Percentiles rank a stretch among this genome's conserved stretches.
Evolutionary conservation across 768 basidiomycete species (phyloP).

Genomic region (Fomitopsis serialis): DNA sequence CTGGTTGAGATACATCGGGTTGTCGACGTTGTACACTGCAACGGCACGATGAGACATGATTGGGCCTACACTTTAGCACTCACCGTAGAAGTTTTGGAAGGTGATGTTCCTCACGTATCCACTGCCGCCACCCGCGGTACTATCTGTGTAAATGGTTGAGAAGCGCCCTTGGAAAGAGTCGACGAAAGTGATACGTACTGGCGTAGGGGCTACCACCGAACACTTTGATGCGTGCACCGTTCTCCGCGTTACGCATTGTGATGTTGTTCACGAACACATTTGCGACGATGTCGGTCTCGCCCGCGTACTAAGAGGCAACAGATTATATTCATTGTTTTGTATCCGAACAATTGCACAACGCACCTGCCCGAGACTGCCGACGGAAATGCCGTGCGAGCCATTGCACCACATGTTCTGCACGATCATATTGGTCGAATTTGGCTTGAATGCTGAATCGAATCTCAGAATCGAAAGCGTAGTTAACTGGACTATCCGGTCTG

Average conservation of each 20-base stretch:
- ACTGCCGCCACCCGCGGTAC: conserved; percentile 37
- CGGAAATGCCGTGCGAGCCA: conserved; percentile 41
- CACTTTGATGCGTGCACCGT: conserved; percentile 49
- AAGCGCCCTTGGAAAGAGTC: neutral
- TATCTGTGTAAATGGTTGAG: conserved; percentile 10
- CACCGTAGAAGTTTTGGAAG: conserved; percentile 25
- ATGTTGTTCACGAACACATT: conserved; percentile 39
- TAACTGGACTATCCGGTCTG: neutral
- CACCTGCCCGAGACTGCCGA: conserved; percentile 43
- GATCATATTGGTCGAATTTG: conserved; percentile 38
- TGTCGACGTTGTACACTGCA: conserved; percentile 33
- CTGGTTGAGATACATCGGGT: conserved; percentile 37
- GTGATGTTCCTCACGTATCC: conserved; percentile 33
- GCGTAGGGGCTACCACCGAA: conserved; percentile 40
- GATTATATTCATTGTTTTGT: no score
- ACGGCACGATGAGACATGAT: neutral
- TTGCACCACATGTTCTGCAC: conserved; percentile 40
- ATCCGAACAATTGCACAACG: neutral
- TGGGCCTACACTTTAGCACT: conserved; percentile 3
- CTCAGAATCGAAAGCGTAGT: no score
- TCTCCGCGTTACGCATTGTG: conserved; percentile 39
- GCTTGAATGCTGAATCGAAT: conserved; percentile 40
- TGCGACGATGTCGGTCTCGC: conserved; percentile 37
- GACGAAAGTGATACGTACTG: conserved; percentile 16
- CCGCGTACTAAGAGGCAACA: conserved; percentile 26